Evolutionary conservation across 495 filamentous ascomycete genomes (phyloP).

Genomic region (Xylona heveae): DNA sequence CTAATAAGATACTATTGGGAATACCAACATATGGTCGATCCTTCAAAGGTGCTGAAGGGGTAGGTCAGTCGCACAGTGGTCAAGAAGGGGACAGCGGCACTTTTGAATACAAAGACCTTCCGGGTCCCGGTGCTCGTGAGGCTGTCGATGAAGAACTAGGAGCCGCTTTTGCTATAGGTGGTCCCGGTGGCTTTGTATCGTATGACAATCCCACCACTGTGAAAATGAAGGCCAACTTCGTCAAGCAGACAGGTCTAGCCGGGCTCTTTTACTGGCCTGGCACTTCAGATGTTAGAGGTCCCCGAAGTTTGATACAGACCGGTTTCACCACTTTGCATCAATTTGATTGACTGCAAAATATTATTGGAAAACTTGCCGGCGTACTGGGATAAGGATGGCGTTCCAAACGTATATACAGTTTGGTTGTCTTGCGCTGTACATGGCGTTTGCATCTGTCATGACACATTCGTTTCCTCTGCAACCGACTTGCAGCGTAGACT

Average conservation of each 20-base stretch:
- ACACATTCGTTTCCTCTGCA: too few species aligned
- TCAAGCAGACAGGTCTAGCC: constrained; percentile 51
- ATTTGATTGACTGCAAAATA: too few species aligned
- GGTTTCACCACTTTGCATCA: constrained; percentile 53
- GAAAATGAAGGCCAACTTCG: constrained; percentile 65
- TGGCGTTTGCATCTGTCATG: too few species aligned
- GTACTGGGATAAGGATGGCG: too few species aligned
- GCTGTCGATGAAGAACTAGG: constrained; percentile 41
- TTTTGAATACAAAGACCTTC: constrained; percentile 65
- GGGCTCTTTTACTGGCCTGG: constrained; percentile 88
- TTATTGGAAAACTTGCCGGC: too few species aligned
- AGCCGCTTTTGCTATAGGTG: constrained; percentile 60
- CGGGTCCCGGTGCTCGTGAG: constrained; percentile 47
- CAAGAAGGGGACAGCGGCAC: constrained; percentile 56
- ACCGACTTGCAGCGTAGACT: too few species aligned
- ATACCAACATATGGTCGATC: constrained; percentile 67
- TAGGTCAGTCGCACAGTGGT: constrained; percentile 41
- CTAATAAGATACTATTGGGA: constrained; percentile 57
- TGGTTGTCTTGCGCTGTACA: too few species aligned
- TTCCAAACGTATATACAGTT: too few species aligned
- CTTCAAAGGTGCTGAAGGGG: constrained; percentile 43
- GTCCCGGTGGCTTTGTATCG: constrained; percentile 67
- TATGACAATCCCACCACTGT: constrained; percentile 77
- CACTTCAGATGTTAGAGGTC: constrained; percentile 47
- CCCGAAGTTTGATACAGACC: constrained; percentile 51